Evolutionary conservation across 2,329 filamentous ascomycete species (phyloP).

Genomic region (Alternaria longipes): DNA sequence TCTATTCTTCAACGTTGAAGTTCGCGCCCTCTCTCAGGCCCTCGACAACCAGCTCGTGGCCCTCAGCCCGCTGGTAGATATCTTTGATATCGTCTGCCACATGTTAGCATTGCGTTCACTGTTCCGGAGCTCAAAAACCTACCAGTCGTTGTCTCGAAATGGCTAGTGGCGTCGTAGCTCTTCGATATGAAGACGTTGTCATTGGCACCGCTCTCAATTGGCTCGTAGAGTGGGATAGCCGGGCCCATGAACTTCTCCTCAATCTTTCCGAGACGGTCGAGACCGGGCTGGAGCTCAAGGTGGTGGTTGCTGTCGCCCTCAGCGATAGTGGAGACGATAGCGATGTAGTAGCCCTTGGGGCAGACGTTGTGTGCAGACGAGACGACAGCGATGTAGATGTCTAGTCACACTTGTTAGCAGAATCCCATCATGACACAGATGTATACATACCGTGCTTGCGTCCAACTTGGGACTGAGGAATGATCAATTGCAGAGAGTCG

Average conservation of each 20-base stretch:
- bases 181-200: constrained; percentile 98
- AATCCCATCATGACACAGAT: background rate
- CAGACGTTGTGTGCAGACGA: constrained; percentile 97
- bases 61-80: constrained; percentile 84
- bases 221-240: constrained; percentile 94
- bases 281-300: constrained; percentile 89
- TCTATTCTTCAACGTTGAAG: constrained; percentile 67
- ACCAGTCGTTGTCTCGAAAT: constrained; percentile 90
- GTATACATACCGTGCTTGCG: constrained; percentile 83
- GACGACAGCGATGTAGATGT: constrained; percentile 96
- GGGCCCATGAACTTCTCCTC: constrained; percentile 97
- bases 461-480: constrained; percentile 96
- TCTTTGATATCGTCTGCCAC: constrained; percentile 88
- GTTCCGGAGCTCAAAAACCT: constrained; percentile 30
- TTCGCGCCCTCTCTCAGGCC: constrained; percentile 82
- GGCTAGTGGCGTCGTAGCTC: constrained; percentile 97
- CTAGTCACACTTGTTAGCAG: constrained; percentile 56
- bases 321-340: constrained; percentile 96
- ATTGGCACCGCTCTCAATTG: constrained; percentile 78
- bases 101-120: constrained; percentile 18
- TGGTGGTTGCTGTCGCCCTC: constrained; percentile 94
- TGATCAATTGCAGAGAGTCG: constrained; percentile 94
- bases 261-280: constrained; percentile 90
- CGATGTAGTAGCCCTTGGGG: constrained; percentile 98
- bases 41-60: constrained; percentile 87